Evolutionary conservation across 306 rosid species (phyloP), one percentile per base, ranked within the genome.

Genomic region (Cucurbita maxima): DNA sequence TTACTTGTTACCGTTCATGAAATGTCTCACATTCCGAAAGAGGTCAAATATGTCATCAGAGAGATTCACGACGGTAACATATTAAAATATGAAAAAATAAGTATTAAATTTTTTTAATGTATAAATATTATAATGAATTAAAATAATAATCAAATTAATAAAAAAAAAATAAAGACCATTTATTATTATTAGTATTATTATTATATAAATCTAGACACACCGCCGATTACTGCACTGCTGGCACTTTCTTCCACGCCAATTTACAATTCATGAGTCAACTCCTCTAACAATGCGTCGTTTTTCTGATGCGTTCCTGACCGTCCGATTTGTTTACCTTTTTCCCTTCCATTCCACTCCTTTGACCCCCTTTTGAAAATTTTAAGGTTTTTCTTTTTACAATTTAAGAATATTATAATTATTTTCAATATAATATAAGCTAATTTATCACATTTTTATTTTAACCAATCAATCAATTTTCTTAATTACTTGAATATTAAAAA

Each of bases 251-350:
- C 70, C 30, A 40, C 51, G 70, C 48, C 34, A 40, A 63, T 63
- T 63, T 16, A 63, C 9, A n/a, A 63, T 40, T 63, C 34, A 40
- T 0, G 50, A 63, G 70, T 63, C 70, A 63, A 63, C 70, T 63
- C 70, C 70, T 63, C 25, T 62, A 62, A 62, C 70, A 8, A 38
- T 10, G 52, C n/a, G 71, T 41, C 71, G 36, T 0, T 41, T 63
- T 5, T 63, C 36, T 41, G 34, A 64, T 43, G 51, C 40, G 20
- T 68, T 45, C 63, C 72, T 38, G 58, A 22, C 75, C 73, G 36
- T 56, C 18, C 8, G 69, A 74, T 73, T 64, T 56, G 20, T 10
- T 41, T 73, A 44, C 71, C 53, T 68, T 68, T 68, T 68, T 47
- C 1, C 20, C 25, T 68, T 13, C 10, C 38, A 15, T 20, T 63